Base-by-base conservation (phyloP, 495 filamentous ascomycete genomes). In the Penicillium malachiteum region DNA sequence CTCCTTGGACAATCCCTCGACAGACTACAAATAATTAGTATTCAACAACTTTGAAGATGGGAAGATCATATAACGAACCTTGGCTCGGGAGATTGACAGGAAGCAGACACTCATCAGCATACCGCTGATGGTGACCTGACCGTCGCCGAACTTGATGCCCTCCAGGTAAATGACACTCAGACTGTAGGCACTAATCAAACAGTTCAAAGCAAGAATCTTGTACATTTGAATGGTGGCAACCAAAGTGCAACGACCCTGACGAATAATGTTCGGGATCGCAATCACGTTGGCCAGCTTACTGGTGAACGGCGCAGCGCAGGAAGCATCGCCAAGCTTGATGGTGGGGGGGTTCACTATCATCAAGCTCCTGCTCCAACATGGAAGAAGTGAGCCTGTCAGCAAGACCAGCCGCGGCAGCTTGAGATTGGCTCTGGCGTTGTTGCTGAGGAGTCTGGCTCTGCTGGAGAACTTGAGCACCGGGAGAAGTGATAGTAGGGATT, bases 31-130 rank as follows among this genome's bases (percentile, higher is more conserved):
- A 44, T 17, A 7, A 56, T 30, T 37, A 38, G 59, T 78, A 58
- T 76, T 64, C 45, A 35, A 32, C 18, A 5, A n/a, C n/a, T n/a
- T 17, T 51, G 13, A 38, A 26, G 12, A 32, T n/a, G 11, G 12
- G 31, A 30, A n/a, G 14, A 10, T 7, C 8, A 13, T 14, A 18
- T 5, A 26, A 65, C 72, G 60, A 74, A 87, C 86, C 83, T 88
- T 93, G 38, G 94, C 94, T 42, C 94, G 85, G 17, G 94, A 97
- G 62, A 99, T 93, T 26, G 90, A 96, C 66, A 99, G 76, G 80
- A 97, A 99, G 80, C 94, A 99, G 48, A 99, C 94, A 69, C 92
- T 97, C 95, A 99, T 96, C 72, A 99, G 84, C 91, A 99, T 97
- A 60, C 94, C 94, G 59, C 91, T 96, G 69, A 99, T 97, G 26